A percentile compares a stretch with the other conserved stretches of the same genome.
phyloP scores from a whole-genome alignment of 73 alveolate genomes.

The Paramecium biaurelia region DNA sequence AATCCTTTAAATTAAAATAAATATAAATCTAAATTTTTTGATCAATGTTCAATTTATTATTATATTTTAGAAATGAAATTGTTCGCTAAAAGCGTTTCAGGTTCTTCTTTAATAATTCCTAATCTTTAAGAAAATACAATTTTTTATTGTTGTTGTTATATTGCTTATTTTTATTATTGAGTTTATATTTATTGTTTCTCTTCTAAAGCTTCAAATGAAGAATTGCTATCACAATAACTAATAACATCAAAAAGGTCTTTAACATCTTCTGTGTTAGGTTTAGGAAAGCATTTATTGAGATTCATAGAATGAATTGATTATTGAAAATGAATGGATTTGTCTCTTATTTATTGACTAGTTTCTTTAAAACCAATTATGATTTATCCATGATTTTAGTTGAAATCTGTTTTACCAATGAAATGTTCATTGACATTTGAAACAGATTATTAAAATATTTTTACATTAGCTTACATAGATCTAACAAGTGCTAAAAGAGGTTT shows the following conservation, averaged over 20 bases:
- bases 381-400: neutral
- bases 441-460: neutral
- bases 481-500: neutral
- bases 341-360: conserved; percentile 15
- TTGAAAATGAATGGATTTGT: neutral
- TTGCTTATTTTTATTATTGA: neutral
- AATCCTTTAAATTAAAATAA: neutral
- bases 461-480: neutral
- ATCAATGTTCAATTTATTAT: neutral
- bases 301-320: neutral
- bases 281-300: neutral
- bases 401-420: neutral
- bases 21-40: neutral
- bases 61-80: neutral
- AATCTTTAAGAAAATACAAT: neutral
- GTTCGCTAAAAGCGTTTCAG: neutral
- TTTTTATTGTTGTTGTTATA: neutral
- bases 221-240: conserved; percentile 30
- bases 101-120: neutral
- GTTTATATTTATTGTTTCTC: neutral
- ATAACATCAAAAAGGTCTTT: conserved; percentile 4
- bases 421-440: neutral
- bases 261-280: neutral
- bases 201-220: neutral
- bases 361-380: neutral